Percentiles rank a stretch among this genome's conserved stretches.
Evolutionary conservation across 2,329 filamentous ascomycete species (phyloP).

Genomic region (Davidsoniella neocaledoniae): DNA sequence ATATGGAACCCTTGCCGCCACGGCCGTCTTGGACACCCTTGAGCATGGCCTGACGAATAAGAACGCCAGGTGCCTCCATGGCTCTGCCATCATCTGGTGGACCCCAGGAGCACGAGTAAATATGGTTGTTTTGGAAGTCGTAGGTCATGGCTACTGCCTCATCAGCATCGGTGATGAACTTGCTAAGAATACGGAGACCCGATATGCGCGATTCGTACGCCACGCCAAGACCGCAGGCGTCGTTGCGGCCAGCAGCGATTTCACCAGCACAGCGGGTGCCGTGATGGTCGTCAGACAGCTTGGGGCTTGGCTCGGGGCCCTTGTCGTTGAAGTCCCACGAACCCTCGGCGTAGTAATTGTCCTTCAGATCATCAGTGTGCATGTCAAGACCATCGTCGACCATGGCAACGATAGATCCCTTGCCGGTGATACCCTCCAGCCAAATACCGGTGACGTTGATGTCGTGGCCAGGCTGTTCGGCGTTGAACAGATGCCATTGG

Average conservation of each 20-base stretch:
- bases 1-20: slow-evolving; percentile 70
- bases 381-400: slow-evolving; percentile 95
- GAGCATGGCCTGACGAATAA: slow-evolving; percentile 81
- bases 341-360: slow-evolving; percentile 83
- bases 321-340: slow-evolving; percentile 96
- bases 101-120: slow-evolving; percentile 98
- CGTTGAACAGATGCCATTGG: slow-evolving; percentile 92
- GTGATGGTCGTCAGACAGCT: slow-evolving; percentile 72
- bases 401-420: slow-evolving; percentile 78
- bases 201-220: slow-evolving; percentile 84
- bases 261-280: slow-evolving; percentile 92
- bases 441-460: slow-evolving; percentile 93
- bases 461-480: slow-evolving; percentile 66
- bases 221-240: slow-evolving; percentile 89
- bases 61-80: slow-evolving; percentile 82
- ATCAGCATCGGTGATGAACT: slow-evolving; percentile 77
- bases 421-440: slow-evolving; percentile 77
- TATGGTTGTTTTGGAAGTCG: slow-evolving; percentile 77
- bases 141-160: slow-evolving; percentile 90
- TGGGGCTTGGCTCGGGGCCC: slow-evolving; percentile 58
- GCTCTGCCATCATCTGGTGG: slow-evolving; percentile 82
- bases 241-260: slow-evolving; percentile 77
- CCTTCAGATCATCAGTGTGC: slow-evolving; percentile 80
- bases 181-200: slow-evolving; percentile 82
- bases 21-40: slow-evolving; percentile 84